Evolutionary conservation across 805 yeast genomes (phyloP).

Genomic region (Ogataea nakhonphanomensis): DNA sequence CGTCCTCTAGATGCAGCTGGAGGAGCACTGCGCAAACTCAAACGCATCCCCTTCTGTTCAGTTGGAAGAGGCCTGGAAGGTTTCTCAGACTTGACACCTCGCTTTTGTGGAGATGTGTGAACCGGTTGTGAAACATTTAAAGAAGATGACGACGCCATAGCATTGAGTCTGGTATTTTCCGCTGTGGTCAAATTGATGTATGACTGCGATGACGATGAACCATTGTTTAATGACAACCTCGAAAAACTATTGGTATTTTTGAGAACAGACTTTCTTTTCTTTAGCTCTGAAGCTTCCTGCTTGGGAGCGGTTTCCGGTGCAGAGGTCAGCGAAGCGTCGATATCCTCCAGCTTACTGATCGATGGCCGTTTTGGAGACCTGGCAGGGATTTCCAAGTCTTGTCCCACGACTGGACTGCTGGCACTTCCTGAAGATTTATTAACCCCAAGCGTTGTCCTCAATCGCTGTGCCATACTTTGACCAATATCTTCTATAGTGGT

Average conservation of each 20-base stretch:
- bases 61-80: constrained; percentile 3
- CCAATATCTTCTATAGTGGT: constrained; percentile 10
- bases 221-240: constrained; percentile 16
- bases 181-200: constrained; percentile 71
- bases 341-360: constrained; percentile 1
- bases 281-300: neutral
- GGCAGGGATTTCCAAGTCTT: constrained; percentile 24
- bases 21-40: constrained; percentile 24
- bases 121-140: constrained; percentile 28
- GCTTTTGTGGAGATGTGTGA: constrained; percentile 5
- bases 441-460: constrained; percentile 38
- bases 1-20: constrained; percentile 2
- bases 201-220: constrained; percentile 55
- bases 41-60: constrained; percentile 32
- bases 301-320: constrained; percentile 5
- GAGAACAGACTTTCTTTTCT: constrained; percentile 46
- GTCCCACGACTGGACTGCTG: constrained; percentile 1
- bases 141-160: constrained; percentile 45
- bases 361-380: constrained; percentile 8
- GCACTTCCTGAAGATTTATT: constrained; percentile 6
- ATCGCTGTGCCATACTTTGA: constrained; percentile 43
- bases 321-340: constrained; percentile 19
- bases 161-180: constrained; percentile 72
- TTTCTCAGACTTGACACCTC: constrained; percentile 8
- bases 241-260: constrained; percentile 31